phyloP scores from a whole-genome alignment of 768 basidiomycete species.

The Cyathus striatus region DNA sequence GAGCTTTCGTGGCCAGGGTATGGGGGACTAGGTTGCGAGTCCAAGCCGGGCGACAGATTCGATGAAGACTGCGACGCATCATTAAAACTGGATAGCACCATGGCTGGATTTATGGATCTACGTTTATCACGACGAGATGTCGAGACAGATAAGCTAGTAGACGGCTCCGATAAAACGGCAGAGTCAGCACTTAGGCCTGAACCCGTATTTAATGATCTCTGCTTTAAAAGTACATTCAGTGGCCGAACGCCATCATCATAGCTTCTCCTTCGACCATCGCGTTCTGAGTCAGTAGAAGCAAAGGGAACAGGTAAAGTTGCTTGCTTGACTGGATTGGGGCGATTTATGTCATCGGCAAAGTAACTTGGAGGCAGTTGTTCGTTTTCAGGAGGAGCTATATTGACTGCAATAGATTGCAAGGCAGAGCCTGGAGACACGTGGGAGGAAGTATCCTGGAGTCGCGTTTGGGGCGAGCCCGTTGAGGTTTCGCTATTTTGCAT shows the following conservation, averaged over 20 bases:
- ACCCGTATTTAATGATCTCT: constrained; percentile 13
- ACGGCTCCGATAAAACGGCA: constrained; percentile 1
- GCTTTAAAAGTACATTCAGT: constrained; percentile 28
- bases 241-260: constrained; percentile 42
- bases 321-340: constrained; percentile 25
- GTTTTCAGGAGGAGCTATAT: constrained; percentile 31
- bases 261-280: constrained; percentile 30
- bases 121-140: constrained; percentile 38
- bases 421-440: constrained; percentile 7
- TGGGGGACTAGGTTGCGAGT: constrained; percentile 20
- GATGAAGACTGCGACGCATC: constrained; percentile 14
- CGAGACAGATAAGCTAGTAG: constrained; percentile 22
- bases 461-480: no score
- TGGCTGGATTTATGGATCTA: constrained; percentile 44
- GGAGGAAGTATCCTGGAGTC: constrained; percentile 8
- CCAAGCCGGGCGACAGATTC: constrained; percentile 24
- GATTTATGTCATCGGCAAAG: constrained; percentile 6
- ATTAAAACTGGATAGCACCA: constrained; percentile 28
- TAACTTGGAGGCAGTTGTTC: neutral
- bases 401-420: constrained; percentile 33
- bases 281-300: constrained; percentile 11
- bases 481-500: no score
- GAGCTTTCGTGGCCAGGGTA: constrained; percentile 16
- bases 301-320: constrained; percentile 35
- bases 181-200: neutral